A percentile compares a stretch with the other conserved stretches of the same genome.
Evolutionary conservation across 176 grass and related monocot genomes (phyloP).

Genomic region (Phoenix roebelenii): DNA sequence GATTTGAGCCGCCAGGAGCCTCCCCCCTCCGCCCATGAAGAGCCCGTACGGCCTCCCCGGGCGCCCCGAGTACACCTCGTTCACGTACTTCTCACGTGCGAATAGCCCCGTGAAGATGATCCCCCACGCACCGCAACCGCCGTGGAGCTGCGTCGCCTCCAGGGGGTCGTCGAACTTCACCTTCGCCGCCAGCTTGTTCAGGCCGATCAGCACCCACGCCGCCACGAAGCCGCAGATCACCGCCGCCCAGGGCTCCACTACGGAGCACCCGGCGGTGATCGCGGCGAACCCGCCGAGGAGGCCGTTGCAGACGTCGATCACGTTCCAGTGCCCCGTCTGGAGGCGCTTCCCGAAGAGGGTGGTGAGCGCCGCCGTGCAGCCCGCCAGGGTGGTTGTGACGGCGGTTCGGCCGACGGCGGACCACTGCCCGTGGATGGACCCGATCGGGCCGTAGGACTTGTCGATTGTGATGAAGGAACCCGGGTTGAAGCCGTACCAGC

Average conservation of each 20-base stretch:
- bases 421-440: slow-evolving; percentile 55
- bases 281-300: slow-evolving; percentile 55
- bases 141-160: slow-evolving; percentile 35
- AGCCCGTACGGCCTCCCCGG: slow-evolving; percentile 23
- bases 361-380: slow-evolving; percentile 51
- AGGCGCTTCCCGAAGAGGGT: slow-evolving; percentile 55
- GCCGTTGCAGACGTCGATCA: slow-evolving; percentile 68
- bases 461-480: slow-evolving; percentile 53
- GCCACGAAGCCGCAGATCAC: slow-evolving; percentile 56
- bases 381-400: slow-evolving; percentile 58
- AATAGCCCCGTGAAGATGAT: slow-evolving; percentile 39
- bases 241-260: slow-evolving; percentile 59
- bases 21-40: slow-evolving; percentile 35
- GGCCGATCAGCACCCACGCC: slow-evolving; percentile 58
- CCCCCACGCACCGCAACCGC: slow-evolving; percentile 35
- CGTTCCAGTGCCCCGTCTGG: slow-evolving; percentile 65
- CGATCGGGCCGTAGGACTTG: slow-evolving; percentile 38
- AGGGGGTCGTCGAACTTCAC: slow-evolving; percentile 34
- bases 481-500: slow-evolving; percentile 64
- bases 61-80: slow-evolving; percentile 18
- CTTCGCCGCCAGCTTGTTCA: slow-evolving; percentile 34
- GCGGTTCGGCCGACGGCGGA: slow-evolving; percentile 55
- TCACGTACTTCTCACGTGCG: slow-evolving; percentile 30
- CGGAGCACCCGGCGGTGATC: slow-evolving; percentile 45
- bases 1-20: slow-evolving; percentile 26